Conservation (phyloP, 768 basidiomycete species). For the Baorangia bicolor region DNA sequence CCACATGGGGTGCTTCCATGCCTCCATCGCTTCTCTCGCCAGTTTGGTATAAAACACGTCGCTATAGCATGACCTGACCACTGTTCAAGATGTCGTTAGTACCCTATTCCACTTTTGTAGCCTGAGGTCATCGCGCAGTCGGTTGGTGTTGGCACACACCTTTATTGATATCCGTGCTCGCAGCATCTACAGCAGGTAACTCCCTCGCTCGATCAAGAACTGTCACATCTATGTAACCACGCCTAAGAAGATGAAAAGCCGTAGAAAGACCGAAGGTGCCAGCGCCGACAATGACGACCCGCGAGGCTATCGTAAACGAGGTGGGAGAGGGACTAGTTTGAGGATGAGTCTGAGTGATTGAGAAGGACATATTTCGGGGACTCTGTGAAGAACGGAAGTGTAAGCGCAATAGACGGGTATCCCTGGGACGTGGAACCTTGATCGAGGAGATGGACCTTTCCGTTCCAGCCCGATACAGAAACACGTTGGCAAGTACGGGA, state of each 20-base stretch:
- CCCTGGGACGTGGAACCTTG: not conserved
- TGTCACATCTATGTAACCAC: conserved; percentile 69
- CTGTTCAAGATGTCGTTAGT: conserved; percentile 35
- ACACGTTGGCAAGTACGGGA: not conserved
- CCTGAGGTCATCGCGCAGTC: too few species aligned
- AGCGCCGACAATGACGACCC: conserved; percentile 66
- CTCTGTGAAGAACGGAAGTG: not conserved
- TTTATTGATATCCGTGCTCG: conserved; percentile 56
- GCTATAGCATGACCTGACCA: conserved; percentile 72
- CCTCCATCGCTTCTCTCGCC: conserved; percentile 70
- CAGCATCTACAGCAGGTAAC: conserved; percentile 82
- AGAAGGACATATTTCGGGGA: conserved; percentile 3
- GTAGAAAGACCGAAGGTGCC: conserved; percentile 89
- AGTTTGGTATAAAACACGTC: conserved; percentile 69
- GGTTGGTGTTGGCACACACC: conserved; percentile 5
- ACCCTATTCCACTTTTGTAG: not conserved
- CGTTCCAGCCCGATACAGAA: not conserved
- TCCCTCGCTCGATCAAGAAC: conserved; percentile 68
- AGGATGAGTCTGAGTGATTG: not conserved
- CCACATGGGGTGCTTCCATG: conserved; percentile 75
- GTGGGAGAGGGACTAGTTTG: not conserved
- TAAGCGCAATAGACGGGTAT: not conserved
- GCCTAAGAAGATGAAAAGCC: conserved; percentile 70
- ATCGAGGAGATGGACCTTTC: not conserved
- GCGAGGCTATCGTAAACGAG: conserved; percentile 11